phyloP scores from a whole-genome alignment of 78 protist species.

The Dictyostelium purpureum region DNA sequence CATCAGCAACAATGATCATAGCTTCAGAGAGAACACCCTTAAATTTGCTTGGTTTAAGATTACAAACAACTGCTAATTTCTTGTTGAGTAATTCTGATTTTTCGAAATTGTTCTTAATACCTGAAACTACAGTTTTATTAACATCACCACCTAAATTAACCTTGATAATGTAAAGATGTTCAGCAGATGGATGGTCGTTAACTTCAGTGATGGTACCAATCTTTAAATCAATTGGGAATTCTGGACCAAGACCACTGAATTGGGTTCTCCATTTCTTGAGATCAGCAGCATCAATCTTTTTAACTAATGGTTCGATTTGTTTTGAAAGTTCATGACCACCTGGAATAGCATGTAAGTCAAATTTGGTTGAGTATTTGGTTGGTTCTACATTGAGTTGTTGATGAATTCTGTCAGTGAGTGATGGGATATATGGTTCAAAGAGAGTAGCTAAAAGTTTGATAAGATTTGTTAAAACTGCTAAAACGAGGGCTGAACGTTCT shows the following conservation, averaged over 20 bases:
- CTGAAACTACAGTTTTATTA: slow-evolving; percentile 35
- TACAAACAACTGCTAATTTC: slow-evolving; percentile 38
- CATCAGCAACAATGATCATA: slow-evolving; percentile 83
- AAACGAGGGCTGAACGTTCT: slow-evolving; percentile 72
- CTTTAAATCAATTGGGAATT: slow-evolving; percentile 76
- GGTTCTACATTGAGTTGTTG: slow-evolving; percentile 50
- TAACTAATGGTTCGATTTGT: slow-evolving; percentile 14
- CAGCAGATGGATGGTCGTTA: slow-evolving; percentile 63
- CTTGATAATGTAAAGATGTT: slow-evolving; percentile 62
- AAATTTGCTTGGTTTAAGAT: slow-evolving; percentile 86
- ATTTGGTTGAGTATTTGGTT: background rate
- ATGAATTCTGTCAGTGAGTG: slow-evolving; percentile 40
- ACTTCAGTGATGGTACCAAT: slow-evolving; percentile 60
- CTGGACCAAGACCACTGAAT: slow-evolving; percentile 54
- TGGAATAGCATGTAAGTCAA: slow-evolving; percentile 25
- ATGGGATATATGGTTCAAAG: slow-evolving; percentile 86
- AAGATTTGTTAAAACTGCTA: slow-evolving; percentile 37
- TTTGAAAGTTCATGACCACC: slow-evolving; percentile 55
- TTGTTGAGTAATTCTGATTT: slow-evolving; percentile 27
- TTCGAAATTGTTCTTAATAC: slow-evolving; percentile 37
- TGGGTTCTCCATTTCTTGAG: slow-evolving; percentile 23
- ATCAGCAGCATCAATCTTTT: slow-evolving; percentile 17
- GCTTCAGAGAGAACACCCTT: slow-evolving; percentile 80
- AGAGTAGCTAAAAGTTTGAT: slow-evolving; percentile 69
- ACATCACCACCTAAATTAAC: slow-evolving; percentile 72